Evolutionary conservation across 73 alveolate genomes (phyloP), one percentile per base, ranked within the genome.

Genomic region (Blepharisma stoltei): DNA sequence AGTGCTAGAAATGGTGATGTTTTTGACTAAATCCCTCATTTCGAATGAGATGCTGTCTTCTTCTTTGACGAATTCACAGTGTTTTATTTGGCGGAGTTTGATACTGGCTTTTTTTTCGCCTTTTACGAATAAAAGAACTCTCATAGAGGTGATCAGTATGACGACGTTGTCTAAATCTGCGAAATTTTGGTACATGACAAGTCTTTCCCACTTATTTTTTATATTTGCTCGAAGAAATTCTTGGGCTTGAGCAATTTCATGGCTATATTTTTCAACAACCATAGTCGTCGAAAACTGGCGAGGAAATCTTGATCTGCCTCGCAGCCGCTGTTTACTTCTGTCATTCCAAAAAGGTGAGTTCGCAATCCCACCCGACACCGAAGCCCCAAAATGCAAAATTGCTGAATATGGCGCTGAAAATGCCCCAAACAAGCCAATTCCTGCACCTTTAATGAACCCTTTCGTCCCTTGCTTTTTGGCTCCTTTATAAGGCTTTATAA

Each of bases 351-450:
- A 52, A 9, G 94, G 95, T 37, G 93, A 82, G 68, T 89, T 89
- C 83, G 87, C 86, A 38, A 92, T 77, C 27, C 98, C 98, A 21
- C 85, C 82, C 23, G 93, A 84, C 23, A 93, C 78, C 55, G 84
- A 77, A 53, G 83, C 85, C 5, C 94, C 91, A 0, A 86, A 48
- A 78, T 93, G 89, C 47, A 93, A 55, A 6, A 87, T 79, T 6
- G 94, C 94, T 4, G 98, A 84, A 54, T 90, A 85, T 45, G 98
- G 98, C 32, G 97, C 79, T 18, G 88, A 90, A 8, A 84, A 88
- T 8, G 90, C 93, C 21, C 98, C 98, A 6, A 90, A 49, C 8
- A 93, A 32, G 9, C 98, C 98, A 8, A 83, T 76, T 6, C 98
- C 98, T 37, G 90, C 67, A 6, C 98, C 98, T 65, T 87, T 78